Evolutionary conservation across 768 basidiomycete genomes (phyloP), one percentile per base, ranked within the genome.

Genomic region (Strobilomyces echinocephalus): DNA sequence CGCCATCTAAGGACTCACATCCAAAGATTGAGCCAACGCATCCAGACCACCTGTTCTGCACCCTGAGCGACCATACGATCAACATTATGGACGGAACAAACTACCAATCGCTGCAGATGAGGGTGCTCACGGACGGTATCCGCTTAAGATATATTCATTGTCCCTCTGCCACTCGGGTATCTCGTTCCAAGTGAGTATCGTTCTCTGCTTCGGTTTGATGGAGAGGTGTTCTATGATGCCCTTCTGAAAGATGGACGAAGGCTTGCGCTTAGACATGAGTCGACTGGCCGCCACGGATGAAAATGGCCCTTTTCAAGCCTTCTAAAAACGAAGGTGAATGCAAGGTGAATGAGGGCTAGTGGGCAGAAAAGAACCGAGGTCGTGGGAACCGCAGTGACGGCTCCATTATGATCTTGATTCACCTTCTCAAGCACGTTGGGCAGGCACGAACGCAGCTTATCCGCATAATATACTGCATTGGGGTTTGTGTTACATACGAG

Each of bases 111-210:
- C 41, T 15, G 16, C 48, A 31, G 36, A 31, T 26, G 43, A 34
- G 42, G 38, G 57, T 53, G 50, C 73, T 61, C 62, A 87, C 88
- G 80, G 74, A 70, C 87, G 75, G 65, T 90, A 89, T 2, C 88
- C 88, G 34, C 69, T 70, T 53, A 83, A 36, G 55, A 90, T 88
- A 63, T 80, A 85, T 60, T 88, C 85, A 60, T 89, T 90, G 68
- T 89, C 84, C 58, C 72, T 77, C 68, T 82, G 81, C 85, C 86
- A 91, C 33, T 78, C 76, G 38, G 83, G 80, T 41, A 88, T 72
- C 51, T 85, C 81, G 24, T 64, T 55, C 83, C 83, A 89, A 12
- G 72, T 65, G 34, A 79, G 56, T n/a, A 74, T 78, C 43, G 44
- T 40, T 5, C 39, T 24, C 33, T 40, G 49, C 15, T 46, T 53